A percentile compares a stretch with the other conserved stretches of the same genome.
Conservation (phyloP, 2,329 filamentous ascomycete species). For the Chaetomium sp. region DNA sequence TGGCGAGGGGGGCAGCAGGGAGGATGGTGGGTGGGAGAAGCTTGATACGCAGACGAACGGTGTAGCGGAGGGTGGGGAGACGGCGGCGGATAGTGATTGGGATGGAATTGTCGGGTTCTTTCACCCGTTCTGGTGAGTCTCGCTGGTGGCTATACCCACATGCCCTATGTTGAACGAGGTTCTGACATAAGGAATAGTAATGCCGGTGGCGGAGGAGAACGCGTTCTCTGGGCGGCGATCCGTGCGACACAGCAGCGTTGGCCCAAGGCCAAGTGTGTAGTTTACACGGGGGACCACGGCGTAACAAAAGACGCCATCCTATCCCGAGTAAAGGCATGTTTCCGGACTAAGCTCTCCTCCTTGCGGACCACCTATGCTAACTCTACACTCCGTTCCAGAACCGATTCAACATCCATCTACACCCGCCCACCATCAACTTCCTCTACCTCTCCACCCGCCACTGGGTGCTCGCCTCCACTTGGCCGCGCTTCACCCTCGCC, state of each 20-base stretch:
- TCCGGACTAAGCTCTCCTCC: not conserved
- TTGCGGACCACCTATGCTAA: not conserved
- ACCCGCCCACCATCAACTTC: conserved; percentile 76
- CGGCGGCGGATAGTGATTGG: conserved; percentile 54
- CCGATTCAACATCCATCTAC: conserved; percentile 87
- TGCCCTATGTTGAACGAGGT: no score
- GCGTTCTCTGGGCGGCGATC: conserved; percentile 94
- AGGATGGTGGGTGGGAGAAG: conserved; percentile 65
- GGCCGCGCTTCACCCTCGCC: conserved; percentile 85
- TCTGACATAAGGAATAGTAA: conserved; percentile 51
- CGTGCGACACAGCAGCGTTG: conserved; percentile 82
- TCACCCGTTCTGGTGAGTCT: conserved; percentile 85
- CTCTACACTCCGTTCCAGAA: conserved; percentile 41
- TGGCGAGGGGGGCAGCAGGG: conserved; percentile 19
- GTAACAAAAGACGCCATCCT: conserved; percentile 76
- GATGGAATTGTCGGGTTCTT: conserved; percentile 90
- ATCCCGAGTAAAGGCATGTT: conserved; percentile 60
- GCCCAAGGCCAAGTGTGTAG: conserved; percentile 81
- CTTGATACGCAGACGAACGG: conserved; percentile 44
- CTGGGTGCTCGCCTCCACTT: conserved; percentile 79
- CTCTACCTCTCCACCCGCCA: conserved; percentile 84
- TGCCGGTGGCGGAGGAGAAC: conserved; percentile 89
- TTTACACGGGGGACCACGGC: conserved; percentile 94
- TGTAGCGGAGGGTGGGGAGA: conserved; percentile 33
- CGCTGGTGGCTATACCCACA: not conserved